phyloP scores from a whole-genome alignment of 2,329 filamentous ascomycete genomes.

The Albifimbria verrucaria region DNA sequence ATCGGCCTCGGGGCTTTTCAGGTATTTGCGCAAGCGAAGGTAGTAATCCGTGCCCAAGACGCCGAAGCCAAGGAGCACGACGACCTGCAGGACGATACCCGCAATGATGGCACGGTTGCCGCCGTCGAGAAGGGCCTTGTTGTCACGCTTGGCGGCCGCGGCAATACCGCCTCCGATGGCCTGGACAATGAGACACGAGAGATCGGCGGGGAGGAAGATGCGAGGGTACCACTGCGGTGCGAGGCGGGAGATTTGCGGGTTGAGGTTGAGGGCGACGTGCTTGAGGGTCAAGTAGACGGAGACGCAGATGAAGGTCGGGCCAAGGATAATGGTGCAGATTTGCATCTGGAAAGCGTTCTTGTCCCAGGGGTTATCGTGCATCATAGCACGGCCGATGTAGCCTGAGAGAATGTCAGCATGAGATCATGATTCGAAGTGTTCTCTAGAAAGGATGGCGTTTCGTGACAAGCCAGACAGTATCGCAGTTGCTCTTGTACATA shows the following conservation, averaged over 20 bases:
- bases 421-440: too few relatives aligned
- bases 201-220: slow-evolving; percentile 57
- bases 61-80: slow-evolving; percentile 46
- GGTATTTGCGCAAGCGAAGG: slow-evolving; percentile 36
- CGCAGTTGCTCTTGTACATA: too few relatives aligned
- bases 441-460: too few relatives aligned
- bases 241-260: slow-evolving; percentile 48
- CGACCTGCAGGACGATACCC: slow-evolving; percentile 51
- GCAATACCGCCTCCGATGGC: slow-evolving; percentile 56
- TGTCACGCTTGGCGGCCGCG: slow-evolving; percentile 39
- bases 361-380: slow-evolving; percentile 54
- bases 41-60: slow-evolving; percentile 41
- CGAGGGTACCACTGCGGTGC: slow-evolving; percentile 50
- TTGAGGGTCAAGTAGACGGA: slow-evolving; percentile 63
- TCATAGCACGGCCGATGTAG: slow-evolving; percentile 49
- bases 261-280: slow-evolving; percentile 50
- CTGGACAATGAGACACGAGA: slow-evolving; percentile 57
- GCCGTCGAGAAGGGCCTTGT: slow-evolving; percentile 35
- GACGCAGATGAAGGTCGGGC: slow-evolving; percentile 59
- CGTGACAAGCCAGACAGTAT: too few relatives aligned
- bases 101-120: slow-evolving; percentile 53
- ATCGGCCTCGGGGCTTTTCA: slow-evolving; percentile 27
- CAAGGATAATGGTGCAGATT: slow-evolving; percentile 57
- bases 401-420: slow-evolving; percentile 30
- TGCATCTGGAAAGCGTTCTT: slow-evolving; percentile 53